Base-by-base conservation (phyloP, 1,284 basidiomycete genomes). In the Volvariella surrecta region DNA sequence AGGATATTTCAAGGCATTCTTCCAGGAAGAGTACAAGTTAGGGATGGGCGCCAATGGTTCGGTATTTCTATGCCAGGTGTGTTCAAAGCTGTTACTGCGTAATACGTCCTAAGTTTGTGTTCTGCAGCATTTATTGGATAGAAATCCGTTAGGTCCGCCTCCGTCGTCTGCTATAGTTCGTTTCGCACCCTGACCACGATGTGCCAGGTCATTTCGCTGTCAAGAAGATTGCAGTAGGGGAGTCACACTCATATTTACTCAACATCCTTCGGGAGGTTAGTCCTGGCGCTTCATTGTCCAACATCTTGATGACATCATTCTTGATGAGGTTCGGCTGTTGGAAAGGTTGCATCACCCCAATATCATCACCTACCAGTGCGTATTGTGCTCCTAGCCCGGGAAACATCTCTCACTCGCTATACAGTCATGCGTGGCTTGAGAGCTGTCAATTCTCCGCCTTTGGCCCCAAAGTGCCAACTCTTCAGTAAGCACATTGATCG, bases 211-310 rank as follows among this genome's bases (percentile, higher is more conserved):
- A 80, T 52, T 93, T 92, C 57, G 93, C 93, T 0, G 88, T 97
- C 42, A 97, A 97, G 67, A 96, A 95, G 60, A 90, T 97, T 28
- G 91, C 92, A 0, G 87, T 97, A 0, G 92, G 93, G 24, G 79
- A 89, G 52, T 92, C 88, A 0, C 84, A 89, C 52, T 69, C 79
- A 0, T 94, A 95, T 64, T 70, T 94, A 2, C 63, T 90, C 34
- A 79, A 80, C 40, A 91, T 89, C 44, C 66, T 95, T 22, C 76
- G 79, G 41, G 91, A 94, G 67, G 85, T 81, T 40, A 40, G 68
- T 45, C 34, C 31, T 42, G 20, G 40, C 41, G 22, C 30, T 37
- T 11, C 11, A 28, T 32, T 40, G 35, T 13, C n/a, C 13, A 16
- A 15, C 8, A 7, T 38, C 34, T 3, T 4, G 8, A 18, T 28